Conservation (phyloP, 1,139 yeast genomes). For the Diutina mesorugosa region DNA sequence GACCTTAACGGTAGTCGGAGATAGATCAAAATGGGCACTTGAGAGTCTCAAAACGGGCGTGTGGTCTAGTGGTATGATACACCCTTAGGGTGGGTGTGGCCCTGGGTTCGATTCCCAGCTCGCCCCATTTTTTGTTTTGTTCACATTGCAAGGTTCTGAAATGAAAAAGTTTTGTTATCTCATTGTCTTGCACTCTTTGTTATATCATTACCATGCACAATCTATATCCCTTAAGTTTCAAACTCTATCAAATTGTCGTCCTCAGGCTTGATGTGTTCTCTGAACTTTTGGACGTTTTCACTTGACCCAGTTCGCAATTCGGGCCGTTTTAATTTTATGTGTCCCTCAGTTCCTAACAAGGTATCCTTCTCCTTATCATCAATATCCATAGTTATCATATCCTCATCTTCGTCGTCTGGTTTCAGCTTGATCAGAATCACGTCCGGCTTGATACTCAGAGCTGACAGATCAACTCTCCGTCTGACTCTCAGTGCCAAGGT, state of each 20-base stretch:
- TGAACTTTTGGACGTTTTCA: constrained; percentile 3
- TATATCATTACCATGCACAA: background rate
- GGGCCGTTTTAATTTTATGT: background rate
- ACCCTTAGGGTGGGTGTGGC: background rate
- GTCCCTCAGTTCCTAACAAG: constrained; percentile 34
- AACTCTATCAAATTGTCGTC: constrained; percentile 10
- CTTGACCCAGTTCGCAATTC: constrained; percentile 4
- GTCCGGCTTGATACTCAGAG: constrained; percentile 1
- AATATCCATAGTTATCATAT: constrained; percentile 32
- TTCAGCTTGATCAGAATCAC: constrained; percentile 13
- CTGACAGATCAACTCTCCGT: constrained; percentile 60
- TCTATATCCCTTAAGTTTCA: constrained; percentile 6
- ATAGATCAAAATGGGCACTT: too few species aligned
- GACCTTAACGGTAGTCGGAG: too few species aligned
- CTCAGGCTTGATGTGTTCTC: background rate
- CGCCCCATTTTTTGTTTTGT: background rate
- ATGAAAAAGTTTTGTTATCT: too few species aligned
- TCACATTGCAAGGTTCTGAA: background rate
- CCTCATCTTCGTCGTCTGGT: constrained; percentile 31
- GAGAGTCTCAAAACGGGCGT: background rate
- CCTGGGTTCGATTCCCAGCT: background rate
- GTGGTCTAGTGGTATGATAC: background rate
- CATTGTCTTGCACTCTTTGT: background rate
- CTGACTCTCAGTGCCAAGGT: constrained; percentile 83
- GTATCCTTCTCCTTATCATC: constrained; percentile 35